Percentiles rank a stretch among this genome's conserved stretches.
Evolutionary conservation across 768 basidiomycete genomes (phyloP).

Genomic region (Boletus rufocinnamomeus): DNA sequence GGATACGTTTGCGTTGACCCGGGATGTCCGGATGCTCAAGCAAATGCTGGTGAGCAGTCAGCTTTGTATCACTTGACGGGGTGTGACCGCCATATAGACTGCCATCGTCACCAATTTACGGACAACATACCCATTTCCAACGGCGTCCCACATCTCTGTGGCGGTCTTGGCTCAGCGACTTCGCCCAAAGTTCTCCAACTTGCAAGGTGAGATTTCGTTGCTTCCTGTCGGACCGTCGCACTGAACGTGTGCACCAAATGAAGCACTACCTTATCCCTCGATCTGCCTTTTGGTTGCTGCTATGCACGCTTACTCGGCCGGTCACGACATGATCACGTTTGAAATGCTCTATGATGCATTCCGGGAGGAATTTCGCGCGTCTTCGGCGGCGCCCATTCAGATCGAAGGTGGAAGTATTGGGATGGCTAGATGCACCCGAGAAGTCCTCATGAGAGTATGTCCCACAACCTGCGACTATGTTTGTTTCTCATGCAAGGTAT

Average conservation of each 20-base stretch:
- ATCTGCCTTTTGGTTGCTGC: constrained; percentile 86
- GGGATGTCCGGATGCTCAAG: constrained; percentile 58
- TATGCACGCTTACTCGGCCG: constrained; percentile 72
- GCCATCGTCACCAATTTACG: constrained; percentile 47
- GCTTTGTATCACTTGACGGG: not conserved
- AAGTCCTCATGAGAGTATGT: constrained; percentile 68
- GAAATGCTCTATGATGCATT: constrained; percentile 87
- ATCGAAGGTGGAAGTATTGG: constrained; percentile 74
- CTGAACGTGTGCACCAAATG: constrained; percentile 3
- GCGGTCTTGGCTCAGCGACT: constrained; percentile 55
- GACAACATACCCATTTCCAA: constrained; percentile 55
- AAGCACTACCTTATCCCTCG: constrained; percentile 76
- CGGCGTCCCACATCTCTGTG: constrained; percentile 41
- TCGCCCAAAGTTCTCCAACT: constrained; percentile 52
- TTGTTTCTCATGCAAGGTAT: constrained; percentile 2
- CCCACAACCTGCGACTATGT: not conserved
- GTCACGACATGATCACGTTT: constrained; percentile 83
- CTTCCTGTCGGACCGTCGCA: not conserved
- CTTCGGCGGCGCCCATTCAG: constrained; percentile 72
- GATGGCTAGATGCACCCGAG: constrained; percentile 66
- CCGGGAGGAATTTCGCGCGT: constrained; percentile 70
- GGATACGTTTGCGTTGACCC: constrained; percentile 62
- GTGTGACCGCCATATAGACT: constrained; percentile 39
- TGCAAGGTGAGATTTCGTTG: constrained; percentile 48
- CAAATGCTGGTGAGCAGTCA: constrained; percentile 59